phyloP scores from a whole-genome alignment of 257 asterid species.

The Cruciata laevipes region DNA sequence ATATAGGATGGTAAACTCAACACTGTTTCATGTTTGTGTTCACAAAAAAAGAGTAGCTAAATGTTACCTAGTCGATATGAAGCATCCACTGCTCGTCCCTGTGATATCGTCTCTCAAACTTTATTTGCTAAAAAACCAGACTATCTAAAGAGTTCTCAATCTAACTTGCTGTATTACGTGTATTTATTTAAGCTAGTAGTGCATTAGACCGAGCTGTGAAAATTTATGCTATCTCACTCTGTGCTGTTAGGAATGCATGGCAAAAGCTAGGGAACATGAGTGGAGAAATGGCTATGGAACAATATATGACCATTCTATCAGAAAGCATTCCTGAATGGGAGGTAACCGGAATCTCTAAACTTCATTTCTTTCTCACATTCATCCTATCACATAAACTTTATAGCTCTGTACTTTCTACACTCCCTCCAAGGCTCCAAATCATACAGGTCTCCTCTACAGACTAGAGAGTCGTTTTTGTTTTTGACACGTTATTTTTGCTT shows the following conservation, averaged over 20 bases:
- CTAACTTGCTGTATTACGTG: background rate
- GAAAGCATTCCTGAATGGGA: slow-evolving; percentile 44
- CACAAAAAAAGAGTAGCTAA: background rate
- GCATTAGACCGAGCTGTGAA: background rate
- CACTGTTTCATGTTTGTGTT: background rate
- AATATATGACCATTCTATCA: slow-evolving; percentile 39
- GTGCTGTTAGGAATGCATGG: slow-evolving; percentile 55
- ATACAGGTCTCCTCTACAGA: background rate
- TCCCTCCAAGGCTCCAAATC: background rate
- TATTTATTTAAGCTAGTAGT: background rate
- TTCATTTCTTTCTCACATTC: background rate
- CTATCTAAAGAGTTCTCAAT: background rate
- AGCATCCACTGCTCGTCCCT: background rate
- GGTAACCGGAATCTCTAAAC: slow-evolving; percentile 16
- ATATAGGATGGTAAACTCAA: no score
- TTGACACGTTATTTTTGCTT: background rate
- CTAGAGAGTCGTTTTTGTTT: background rate
- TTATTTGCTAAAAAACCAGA: background rate
- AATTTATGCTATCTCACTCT: background rate
- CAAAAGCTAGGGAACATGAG: slow-evolving; percentile 47
- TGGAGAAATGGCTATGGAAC: slow-evolving; percentile 57
- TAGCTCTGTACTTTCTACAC: background rate
- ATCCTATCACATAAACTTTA: background rate
- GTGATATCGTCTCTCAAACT: background rate
- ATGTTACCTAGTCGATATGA: background rate